phyloP scores from a whole-genome alignment of 2,329 filamentous ascomycete genomes.

The Fusarium bactridioides region DNA sequence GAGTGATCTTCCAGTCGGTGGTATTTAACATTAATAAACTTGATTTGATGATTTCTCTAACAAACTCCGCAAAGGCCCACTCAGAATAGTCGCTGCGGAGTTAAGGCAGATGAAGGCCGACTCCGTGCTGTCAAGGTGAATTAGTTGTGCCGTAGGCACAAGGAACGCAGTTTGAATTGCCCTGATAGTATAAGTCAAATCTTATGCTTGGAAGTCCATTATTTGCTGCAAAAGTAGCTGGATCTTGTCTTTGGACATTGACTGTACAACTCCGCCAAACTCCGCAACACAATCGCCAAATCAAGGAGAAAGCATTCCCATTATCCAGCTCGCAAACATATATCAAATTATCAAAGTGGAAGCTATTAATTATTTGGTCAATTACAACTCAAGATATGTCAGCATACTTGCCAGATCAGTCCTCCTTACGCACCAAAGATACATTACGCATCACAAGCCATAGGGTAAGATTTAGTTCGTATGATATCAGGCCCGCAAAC shows the following conservation, averaged over 20 bases:
- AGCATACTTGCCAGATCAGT: not conserved
- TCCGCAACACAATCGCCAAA: not conserved
- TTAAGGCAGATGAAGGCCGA: not conserved
- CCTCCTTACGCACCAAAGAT: not conserved
- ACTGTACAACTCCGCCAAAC: not conserved
- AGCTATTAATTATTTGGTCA: not conserved
- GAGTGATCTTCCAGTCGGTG: not conserved
- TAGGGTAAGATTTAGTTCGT: not conserved
- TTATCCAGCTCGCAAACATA: fast-evolving
- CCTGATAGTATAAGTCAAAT: not conserved
- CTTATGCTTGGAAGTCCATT: too few species aligned
- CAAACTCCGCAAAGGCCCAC: not conserved
- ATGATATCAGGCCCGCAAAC: not conserved
- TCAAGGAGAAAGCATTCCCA: fast-evolving
- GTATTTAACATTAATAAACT: not conserved
- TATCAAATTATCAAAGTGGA: fast-evolving
- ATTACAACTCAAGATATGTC: not conserved
- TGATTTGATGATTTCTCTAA: too few species aligned
- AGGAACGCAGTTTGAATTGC: not conserved
- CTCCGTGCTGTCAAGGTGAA: not conserved
- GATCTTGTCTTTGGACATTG: fast-evolving
- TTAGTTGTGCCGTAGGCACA: not conserved
- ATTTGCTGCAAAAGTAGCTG: fast-evolving
- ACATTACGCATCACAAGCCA: not conserved
- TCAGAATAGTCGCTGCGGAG: not conserved